Base-by-base conservation (phyloP, 1,284 basidiomycete genomes). In the Rhodofomes roseus region DNA sequence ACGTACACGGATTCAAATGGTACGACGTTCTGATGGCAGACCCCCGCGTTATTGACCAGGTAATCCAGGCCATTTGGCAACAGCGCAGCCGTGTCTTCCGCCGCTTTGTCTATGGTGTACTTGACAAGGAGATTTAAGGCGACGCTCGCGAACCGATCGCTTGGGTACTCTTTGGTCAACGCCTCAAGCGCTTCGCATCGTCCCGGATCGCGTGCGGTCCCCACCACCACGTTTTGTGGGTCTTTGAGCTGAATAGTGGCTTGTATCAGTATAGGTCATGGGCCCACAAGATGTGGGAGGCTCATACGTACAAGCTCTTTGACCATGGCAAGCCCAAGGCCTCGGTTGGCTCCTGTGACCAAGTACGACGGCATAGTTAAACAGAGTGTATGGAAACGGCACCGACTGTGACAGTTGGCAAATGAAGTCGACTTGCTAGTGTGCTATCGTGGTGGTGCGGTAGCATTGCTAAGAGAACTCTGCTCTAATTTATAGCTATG, bases 311-410 rank as follows among this genome's bases (percentile, higher is more conserved):
- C 57, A 12, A 54, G 50, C 29, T 58, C 25, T 39, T 50, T 22
- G 27, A 58, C 57, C 11, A 58, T 23, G 22, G 36, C 57, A 29
- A 58, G 57, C 7, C 57, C 57, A 6, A 58, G 40, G 23, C 57
- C 57, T 41, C 57, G 22, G 57, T 43, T 58, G 4, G 50, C 50
- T 37, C 57, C 57, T 23, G 41, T 58, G 6, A 58, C 52, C 9
- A 58, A 41, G 37, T 40, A 58, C n/a, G 48, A 53, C 18, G 57
- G 57, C 57, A 58, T 58, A 36, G 36, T 25, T 20, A 9, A 27
- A 34, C n/a, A n/a, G n/a, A n/a, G n/a, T n/a, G n/a, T n/a, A n/a
- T n/a, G n/a, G n/a, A n/a, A n/a, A n/a, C n/a, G n/a, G n/a, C n/a
- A n/a, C n/a, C n/a, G n/a, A n/a, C n/a, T n/a, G n/a, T n/a, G n/a